Evolutionary conservation across 768 basidiomycete genomes (phyloP), one percentile per base, ranked within the genome.

Genomic region (Mycena latifolia): DNA sequence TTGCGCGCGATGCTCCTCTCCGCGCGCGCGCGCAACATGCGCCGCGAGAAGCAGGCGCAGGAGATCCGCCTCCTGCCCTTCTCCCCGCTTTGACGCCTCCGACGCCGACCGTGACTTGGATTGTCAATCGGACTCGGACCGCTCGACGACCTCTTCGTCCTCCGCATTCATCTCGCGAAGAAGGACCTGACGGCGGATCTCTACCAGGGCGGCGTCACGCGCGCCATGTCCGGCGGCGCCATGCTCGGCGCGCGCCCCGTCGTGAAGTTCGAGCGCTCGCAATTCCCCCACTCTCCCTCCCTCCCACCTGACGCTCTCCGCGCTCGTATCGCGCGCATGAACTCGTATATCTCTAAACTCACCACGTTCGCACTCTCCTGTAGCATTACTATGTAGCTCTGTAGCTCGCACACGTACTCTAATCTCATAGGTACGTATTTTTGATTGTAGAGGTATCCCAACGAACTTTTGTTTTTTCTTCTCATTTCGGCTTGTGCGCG

Each of bases 181-280:
- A 56, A 63, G 54, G 52, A 55, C 35, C 25, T 48, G 5, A 66
- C 61, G 11, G 33, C 48, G 10, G 69, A 66, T 50, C 33, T 71
- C 28, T 71, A 71, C 55, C 50, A 65, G 33, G 67, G 63, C 48
- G 68, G 68, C 45, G 63, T 59, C 37, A 69, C 68, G 2, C 68
- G 63, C 52, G 68, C 66, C 52, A 69, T 69, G 68, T 65, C 68
- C 45, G 68, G 68, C 43, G 68, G 68, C 46, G 67, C 71, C 63
- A 71, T 76, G 72, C 70, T 69, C 66, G 70, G 47, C 59, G 24
- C 67, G 7, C 67, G 62, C 35, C 54, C 48, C 24, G 52, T 53
- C n/a, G 14, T 53, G 33, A 37, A 35, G 11, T 25, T 11, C 22
- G 47, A 52, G 20, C 61, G 54, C 46, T 63, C 61, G 9, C 55